Evolutionary conservation across 2,329 filamentous ascomycete species (phyloP), one percentile per base, ranked within the genome.

Genomic region (Xylariaceae sp.): DNA sequence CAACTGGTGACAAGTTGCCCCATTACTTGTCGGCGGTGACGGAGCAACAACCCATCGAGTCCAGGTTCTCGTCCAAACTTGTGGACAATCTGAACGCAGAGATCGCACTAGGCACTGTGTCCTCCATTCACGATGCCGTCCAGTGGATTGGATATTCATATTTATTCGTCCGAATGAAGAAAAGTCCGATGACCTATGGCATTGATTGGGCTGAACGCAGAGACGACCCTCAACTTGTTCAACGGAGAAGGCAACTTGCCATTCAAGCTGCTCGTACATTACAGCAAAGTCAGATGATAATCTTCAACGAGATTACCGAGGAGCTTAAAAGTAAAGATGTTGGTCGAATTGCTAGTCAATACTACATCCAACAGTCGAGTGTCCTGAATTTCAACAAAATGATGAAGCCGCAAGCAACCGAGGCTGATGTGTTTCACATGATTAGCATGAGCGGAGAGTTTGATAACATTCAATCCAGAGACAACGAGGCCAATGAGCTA

Each of bases 61-160:
- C 92, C n/a, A 87, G 86, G 55, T 96, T 99, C 67, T 96, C 92
- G 1, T 81, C 88, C 30, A 95, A 95, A 70, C 76, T 99, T 10
- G 92, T 99, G 1, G 94, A 99, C 70, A 99, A 99, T 61, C 74
- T 99, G 55, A 99, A 99, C 62, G 94, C 94, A 0, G 94, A 99
- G 68, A 91, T 99, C 59, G 83, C 91, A 0, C 73, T 99, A 8
- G 94, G 94, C 0, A 99, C 95, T 0, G 95, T 99, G 16, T 97
- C 92, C 0, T 96, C 92, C 0, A 88, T 99, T 1, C 78, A 86
- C 2, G 95, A 99, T 73, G 94, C 89, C 0, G 92, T 96, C 1
- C 89, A 95, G 61, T 99, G 94, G 94, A 86, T 99, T 30, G 92
- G 95, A 13, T 99, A 99, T 69, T 96, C 92, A 0, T 99, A 97